Conservation (phyloP, 345 rosid genomes). For the Rhizophora mangle region DNA sequence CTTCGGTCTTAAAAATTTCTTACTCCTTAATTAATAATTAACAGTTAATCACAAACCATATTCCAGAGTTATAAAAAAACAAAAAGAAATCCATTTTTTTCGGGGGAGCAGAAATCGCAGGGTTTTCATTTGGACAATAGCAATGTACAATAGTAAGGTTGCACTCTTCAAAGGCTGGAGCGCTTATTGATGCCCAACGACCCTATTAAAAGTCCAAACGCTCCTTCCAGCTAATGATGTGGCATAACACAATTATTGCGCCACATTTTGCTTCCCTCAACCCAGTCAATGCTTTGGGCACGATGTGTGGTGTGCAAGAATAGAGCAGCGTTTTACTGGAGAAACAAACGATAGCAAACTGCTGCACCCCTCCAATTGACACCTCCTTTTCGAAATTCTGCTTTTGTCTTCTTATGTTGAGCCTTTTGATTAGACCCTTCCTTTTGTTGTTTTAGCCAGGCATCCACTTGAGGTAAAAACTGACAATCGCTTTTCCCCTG, state of each 20-base stretch:
- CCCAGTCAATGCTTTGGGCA: background rate
- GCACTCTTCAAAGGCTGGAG: background rate
- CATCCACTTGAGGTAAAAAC: background rate
- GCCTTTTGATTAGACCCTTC: conserved; percentile 27
- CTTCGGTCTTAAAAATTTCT: too few species aligned
- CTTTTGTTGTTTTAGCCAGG: conserved; percentile 15
- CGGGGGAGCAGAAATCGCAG: too few species aligned
- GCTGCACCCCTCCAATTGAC: conserved; percentile 21
- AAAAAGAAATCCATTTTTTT: too few species aligned
- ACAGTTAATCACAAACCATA: too few species aligned
- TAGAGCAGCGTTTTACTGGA: background rate
- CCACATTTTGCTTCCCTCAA: background rate
- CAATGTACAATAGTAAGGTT: background rate
- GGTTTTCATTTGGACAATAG: background rate
- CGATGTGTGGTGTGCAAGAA: background rate
- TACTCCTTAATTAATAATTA: too few species aligned
- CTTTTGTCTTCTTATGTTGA: conserved; percentile 25
- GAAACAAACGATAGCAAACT: conserved; percentile 2
- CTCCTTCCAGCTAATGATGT: background rate
- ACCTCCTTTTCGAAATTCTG: conserved; percentile 17
- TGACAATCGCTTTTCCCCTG: background rate
- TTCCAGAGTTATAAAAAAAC: too few species aligned
- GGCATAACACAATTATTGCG: too few species aligned
- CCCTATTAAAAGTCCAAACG: conserved; percentile 2
- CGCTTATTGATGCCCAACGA: conserved; percentile 9